These are phyloP conservation scores for Rhexocercosporidium sp. DNA, from an alignment of 2,329 filamentous ascomycete genomes.

Conservation along the genomic window DNA sequence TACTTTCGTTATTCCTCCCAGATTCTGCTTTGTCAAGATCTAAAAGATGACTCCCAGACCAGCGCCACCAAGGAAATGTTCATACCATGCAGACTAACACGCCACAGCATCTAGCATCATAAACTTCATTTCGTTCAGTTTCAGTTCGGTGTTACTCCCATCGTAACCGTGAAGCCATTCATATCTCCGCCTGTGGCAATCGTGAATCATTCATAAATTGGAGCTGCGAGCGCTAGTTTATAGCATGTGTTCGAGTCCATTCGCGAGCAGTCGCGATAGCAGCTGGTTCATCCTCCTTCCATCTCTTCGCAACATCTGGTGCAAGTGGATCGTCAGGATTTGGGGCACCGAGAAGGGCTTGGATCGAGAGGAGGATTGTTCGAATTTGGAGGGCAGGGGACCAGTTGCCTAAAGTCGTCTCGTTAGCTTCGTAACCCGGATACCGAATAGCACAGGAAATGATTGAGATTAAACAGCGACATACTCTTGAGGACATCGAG, in stretches of 20 bases:
- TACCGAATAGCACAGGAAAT: not conserved
- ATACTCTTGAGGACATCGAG: constrained; percentile 95
- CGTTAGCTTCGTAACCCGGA: constrained; percentile 25
- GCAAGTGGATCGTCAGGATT: constrained; percentile 99
- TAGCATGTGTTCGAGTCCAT: constrained; percentile 69
- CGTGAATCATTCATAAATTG: constrained; percentile 12
- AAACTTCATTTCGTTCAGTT: constrained; percentile 8
- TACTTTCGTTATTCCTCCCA: not conserved
- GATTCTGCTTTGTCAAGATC: constrained; percentile 17
- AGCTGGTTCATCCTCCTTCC: constrained; percentile 94
- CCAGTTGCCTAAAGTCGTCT: constrained; percentile 79
- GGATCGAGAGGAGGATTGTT: constrained; percentile 97
- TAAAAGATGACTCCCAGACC: constrained; percentile 16
- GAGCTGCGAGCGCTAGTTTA: constrained; percentile 31
- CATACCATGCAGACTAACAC: constrained; percentile 16
- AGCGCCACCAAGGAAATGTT: constrained; percentile 16
- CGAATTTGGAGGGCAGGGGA: constrained; percentile 96
- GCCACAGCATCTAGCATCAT: constrained; percentile 21
- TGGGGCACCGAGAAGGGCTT: constrained; percentile 91
- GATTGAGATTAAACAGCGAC: constrained; percentile 36
- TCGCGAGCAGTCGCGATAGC: constrained; percentile 91
- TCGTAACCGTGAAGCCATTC: not conserved
- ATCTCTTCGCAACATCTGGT: constrained; percentile 95
- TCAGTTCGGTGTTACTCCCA: not conserved
- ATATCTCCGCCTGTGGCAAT: constrained; percentile 7